Base-by-base conservation (phyloP, 2,329 filamentous ascomycete genomes). In the Epichloe baconii region DNA sequence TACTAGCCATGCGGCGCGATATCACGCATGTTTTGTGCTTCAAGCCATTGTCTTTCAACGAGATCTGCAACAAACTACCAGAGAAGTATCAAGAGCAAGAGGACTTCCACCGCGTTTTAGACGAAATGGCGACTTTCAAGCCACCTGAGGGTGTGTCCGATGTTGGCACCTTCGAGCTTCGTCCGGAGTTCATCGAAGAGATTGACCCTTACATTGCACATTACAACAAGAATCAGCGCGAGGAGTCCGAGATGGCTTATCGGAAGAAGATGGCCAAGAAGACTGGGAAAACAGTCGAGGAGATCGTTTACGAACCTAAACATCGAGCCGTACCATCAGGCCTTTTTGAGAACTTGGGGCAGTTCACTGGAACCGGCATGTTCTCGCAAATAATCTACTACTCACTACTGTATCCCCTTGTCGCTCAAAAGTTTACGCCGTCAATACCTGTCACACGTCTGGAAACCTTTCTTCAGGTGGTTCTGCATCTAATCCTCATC, bases 141-240 rank as follows among this genome's bases (percentile, higher is more conserved):
- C 75, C 88, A 10, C 93, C 93, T 0, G 93, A 98, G 66, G 93
- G 91, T 5, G 70, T 97, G 35, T 88, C 86, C 4, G 93, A 98
- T 64, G 86, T 90, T 15, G 93, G 94, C 52, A 95, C 88, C 0
- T 98, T 98, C 61, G 89, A 96, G 66, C 73, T 98, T 48, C 93
- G 90, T 63, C 81, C 86, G 4, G 80, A 95, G 54, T 93, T 84
- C 59, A 78, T 96, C 40, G 86, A 91, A 58, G 79, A 94, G 45
- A 82, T 98, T 48, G 94, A 98, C 64, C 93, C 94, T 1, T 98
- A 96, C 65, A 93, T 90, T 61, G 86, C 90, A 6, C 89, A 97
- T 63, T 98, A 95, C 67, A 94, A 83, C 61, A 95, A 95, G 64
- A 98, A 98, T 61, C 91, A 97, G 66, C 81, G 93, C 48, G 93